Conservation (phyloP, 371 early-diverging fungal species). For the Synchytrium microbalum region DNA sequence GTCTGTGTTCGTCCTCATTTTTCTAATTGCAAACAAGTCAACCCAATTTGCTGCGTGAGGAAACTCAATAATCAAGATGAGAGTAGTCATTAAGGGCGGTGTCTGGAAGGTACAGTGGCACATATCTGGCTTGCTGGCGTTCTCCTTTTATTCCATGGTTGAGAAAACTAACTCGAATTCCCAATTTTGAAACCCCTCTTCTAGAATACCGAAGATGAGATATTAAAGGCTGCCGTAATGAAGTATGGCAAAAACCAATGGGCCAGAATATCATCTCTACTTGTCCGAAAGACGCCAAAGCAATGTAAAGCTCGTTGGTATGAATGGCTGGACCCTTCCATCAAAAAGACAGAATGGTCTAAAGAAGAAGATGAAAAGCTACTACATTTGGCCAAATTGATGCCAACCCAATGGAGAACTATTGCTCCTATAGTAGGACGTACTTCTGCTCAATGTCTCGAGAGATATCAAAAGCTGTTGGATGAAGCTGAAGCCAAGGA, state of each 20-base stretch:
- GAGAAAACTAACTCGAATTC: no score
- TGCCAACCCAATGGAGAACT: constrained; percentile 99
- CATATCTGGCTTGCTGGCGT: no score
- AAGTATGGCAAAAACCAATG: constrained; percentile 98
- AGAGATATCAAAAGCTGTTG: constrained; percentile 87
- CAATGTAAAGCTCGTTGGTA: constrained; percentile 98
- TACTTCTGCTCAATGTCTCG: constrained; percentile 96
- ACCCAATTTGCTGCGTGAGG: not conserved
- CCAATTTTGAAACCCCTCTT: no score
- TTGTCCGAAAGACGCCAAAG: constrained; percentile 91
- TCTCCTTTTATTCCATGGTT: no score
- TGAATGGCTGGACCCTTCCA: constrained; percentile 97
- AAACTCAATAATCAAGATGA: constrained; percentile 9
- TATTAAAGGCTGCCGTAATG: constrained; percentile 94
- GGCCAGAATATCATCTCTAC: constrained; percentile 94
- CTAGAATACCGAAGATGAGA: constrained; percentile 76
- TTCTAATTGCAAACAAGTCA: not conserved
- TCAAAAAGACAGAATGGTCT: constrained; percentile 98
- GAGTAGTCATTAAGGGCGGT: constrained; percentile 39
- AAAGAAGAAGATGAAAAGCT: constrained; percentile 96
- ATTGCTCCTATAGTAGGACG: constrained; percentile 96
- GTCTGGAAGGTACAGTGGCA: constrained; percentile 52
- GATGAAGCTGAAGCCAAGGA: constrained; percentile 84
- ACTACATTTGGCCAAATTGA: constrained; percentile 91
- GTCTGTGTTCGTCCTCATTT: not conserved